Evolutionary conservation across 75 land plant genomes (phyloP).

Genomic region (Pinus taeda): DNA sequence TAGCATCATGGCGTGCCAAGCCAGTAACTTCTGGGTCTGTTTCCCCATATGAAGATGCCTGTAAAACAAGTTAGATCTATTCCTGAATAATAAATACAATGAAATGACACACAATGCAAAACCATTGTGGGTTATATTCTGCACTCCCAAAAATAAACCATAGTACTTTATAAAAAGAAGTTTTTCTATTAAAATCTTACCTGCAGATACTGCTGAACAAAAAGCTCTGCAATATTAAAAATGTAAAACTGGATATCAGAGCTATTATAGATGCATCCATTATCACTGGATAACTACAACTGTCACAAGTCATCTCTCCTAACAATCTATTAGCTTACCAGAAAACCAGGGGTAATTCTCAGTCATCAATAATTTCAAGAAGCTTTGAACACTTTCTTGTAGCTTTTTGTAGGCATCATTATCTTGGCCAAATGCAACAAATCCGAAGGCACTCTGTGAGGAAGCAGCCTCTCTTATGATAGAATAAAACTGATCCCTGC

Average conservation of each 20-base stretch:
- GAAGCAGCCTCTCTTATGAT: conserved; percentile 36
- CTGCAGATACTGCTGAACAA: conserved; percentile 40
- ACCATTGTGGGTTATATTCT: no score
- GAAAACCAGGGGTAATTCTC: conserved; percentile 49
- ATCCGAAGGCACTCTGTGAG: conserved; percentile 31
- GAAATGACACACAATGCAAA: neutral
- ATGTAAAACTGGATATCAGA: neutral
- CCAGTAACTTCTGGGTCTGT: conserved; percentile 46
- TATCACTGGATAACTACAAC: neutral
- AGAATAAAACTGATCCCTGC: conserved; percentile 42
- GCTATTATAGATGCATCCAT: neutral
- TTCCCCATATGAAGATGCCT: conserved; percentile 45
- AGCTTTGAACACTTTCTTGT: conserved; percentile 22
- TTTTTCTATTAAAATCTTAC: conserved; percentile 12
- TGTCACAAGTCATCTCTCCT: neutral
- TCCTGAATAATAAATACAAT: neutral
- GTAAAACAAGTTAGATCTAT: conserved; percentile 7
- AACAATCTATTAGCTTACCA: conserved; percentile 12
- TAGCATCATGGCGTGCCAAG: conserved; percentile 33
- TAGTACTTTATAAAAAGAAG: neutral
- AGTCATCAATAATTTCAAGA: conserved; percentile 23
- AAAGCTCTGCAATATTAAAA: conserved; percentile 27
- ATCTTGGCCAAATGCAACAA: neutral
- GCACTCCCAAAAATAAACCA: neutral
- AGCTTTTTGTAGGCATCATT: conserved; percentile 17